Evolutionary conservation across 257 asterid species (phyloP).

Genomic region (Solanum gracilifrons): DNA sequence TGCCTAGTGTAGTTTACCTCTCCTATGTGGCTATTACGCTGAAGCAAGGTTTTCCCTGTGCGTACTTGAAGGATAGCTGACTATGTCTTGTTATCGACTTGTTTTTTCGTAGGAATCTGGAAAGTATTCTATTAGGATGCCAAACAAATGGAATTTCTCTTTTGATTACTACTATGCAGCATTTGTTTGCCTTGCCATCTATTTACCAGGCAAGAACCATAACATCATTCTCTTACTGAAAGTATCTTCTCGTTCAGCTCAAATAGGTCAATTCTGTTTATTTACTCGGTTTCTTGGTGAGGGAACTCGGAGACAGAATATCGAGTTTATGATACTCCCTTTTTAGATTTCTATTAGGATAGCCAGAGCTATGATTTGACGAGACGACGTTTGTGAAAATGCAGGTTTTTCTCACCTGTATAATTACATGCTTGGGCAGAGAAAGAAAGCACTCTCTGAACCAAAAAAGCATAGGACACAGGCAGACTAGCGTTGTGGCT

Average conservation of each 20-base stretch:
- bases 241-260: neutral
- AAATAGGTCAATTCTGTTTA: neutral
- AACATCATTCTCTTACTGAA: neutral
- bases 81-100: neutral
- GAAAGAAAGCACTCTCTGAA: conserved; percentile 19
- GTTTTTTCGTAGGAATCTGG: neutral
- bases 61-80: neutral
- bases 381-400: neutral
- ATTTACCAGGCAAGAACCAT: conserved; percentile 48
- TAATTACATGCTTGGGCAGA: conserved; percentile 61
- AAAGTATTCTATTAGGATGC: neutral
- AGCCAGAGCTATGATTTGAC: neutral
- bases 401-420: conserved; percentile 66
- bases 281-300: neutral
- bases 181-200: conserved; percentile 37
- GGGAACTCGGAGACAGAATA: neutral
- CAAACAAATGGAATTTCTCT: neutral
- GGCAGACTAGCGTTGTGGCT: neutral
- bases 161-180: conserved; percentile 33
- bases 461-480: conserved; percentile 37
- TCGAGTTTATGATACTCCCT: neutral
- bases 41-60: neutral
- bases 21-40: neutral
- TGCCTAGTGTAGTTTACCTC: neutral
- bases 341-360: neutral